Evolutionary conservation across 2,329 filamentous ascomycete genomes (phyloP), one percentile per base, ranked within the genome.

Genomic region (Colletotrichum eleusines): DNA sequence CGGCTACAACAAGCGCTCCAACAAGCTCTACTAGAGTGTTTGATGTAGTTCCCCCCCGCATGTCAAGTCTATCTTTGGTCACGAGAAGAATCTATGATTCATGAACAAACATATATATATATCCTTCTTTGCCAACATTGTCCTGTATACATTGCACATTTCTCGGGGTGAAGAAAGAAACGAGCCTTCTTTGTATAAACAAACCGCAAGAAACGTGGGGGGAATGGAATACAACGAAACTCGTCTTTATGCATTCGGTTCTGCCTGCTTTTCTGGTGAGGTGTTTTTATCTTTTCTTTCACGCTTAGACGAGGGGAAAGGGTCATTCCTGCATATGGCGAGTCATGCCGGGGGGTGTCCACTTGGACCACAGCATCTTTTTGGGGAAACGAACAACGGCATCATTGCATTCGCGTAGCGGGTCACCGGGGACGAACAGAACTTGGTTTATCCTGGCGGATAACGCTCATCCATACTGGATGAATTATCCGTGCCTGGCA

Each of bases 1-100:
- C 64, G 81, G 81, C 73, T 79, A 78, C 74, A 76, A 76, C 67
- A 76, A 76, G 67, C 77, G 70, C 66, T 73, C 71, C 65, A 59
- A 69, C 69, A 72, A 72, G 68, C 68, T 71, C 64, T 71, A 68
- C 44, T 71, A 68, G 59, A 59, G 64, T 71, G 68, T 63, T 63
- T 48, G 68, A 71, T 71, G 64, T 71, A 68, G 64, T 68, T 68
- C 58, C 68, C 38, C 68, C 67, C 64, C 26, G 44, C 68, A 68
- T 71, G 68, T 71, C 68, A 71, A 71, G 64, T 54, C 46, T 63
- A 63, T 68, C 51, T 58, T 68, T 63, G 60, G 60, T 71, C 68
- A 71, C 59, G 68, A 71, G 58, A 68, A 71, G 68, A 71, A 71
- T 71, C 68, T 71, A 71, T 68, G 68, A 71, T 71, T 71, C 68